Evolutionary conservation across 805 yeast genomes (phyloP).

Genomic region (Ogataea degrootiae): DNA sequence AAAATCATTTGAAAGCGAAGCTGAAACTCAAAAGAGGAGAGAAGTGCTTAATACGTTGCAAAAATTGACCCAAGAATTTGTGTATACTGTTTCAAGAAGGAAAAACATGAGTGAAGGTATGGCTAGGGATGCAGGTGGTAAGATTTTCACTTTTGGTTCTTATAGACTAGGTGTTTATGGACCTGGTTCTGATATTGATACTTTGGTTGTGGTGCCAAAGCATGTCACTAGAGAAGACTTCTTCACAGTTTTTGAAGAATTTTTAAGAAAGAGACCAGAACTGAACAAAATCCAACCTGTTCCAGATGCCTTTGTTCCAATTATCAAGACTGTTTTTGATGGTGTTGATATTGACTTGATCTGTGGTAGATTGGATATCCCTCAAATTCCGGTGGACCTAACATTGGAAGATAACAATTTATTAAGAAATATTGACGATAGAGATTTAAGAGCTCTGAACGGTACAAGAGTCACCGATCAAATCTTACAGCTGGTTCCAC

Average conservation of each 20-base stretch:
- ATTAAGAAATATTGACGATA: slow-evolving; percentile 83
- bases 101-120: slow-evolving; percentile 96
- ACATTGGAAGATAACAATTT: slow-evolving; percentile 81
- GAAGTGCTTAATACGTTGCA: slow-evolving; percentile 71
- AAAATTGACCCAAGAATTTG: slow-evolving; percentile 73
- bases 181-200: slow-evolving; percentile 97
- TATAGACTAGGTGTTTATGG: slow-evolving; percentile 95
- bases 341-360: slow-evolving; percentile 94
- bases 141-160: slow-evolving; percentile 93
- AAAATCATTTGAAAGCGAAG: slow-evolving; percentile 86
- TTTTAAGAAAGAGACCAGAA: slow-evolving; percentile 71
- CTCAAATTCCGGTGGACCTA: slow-evolving; percentile 74
- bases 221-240: slow-evolving; percentile 90
- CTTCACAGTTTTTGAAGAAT: slow-evolving; percentile 70
- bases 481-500: slow-evolving; percentile 83
- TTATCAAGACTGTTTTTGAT: slow-evolving; percentile 79
- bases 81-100: slow-evolving; percentile 67
- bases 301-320: slow-evolving; percentile 97
- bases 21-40: slow-evolving; percentile 75
- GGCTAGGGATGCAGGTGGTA: slow-evolving; percentile 97
- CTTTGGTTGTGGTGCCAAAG: slow-evolving; percentile 93
- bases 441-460: slow-evolving; percentile 82
- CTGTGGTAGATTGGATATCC: slow-evolving; percentile 76
- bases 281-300: slow-evolving; percentile 88
- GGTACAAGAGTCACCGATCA: slow-evolving; percentile 98